Base-by-base conservation (phyloP, 306 rosid genomes). In the Quercus robur region DNA sequence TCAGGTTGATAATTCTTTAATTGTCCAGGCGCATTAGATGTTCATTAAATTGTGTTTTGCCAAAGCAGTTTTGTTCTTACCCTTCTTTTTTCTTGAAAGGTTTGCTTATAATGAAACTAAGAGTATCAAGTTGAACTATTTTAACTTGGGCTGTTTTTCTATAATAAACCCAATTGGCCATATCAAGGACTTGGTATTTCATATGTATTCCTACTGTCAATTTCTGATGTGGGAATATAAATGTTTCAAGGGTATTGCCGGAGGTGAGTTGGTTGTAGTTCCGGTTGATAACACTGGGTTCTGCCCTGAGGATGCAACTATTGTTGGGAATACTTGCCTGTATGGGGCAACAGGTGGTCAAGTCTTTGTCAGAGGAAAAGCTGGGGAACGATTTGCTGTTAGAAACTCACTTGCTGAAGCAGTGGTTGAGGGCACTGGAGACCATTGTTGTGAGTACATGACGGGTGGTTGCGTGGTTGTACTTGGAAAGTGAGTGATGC, bases 301-400 rank as follows among this genome's bases (percentile, higher is more conserved):
- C 84, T 77, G 58, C 81, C 98, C 98, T 0, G 99, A 91, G 91
- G 99, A 95, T 57, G 97, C 99, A 71, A 85, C 99, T 64, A 95
- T 95, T 86, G 97, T 95, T 20, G 99, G 99, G 73, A 95, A 95
- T 78, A 95, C 99, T 71, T 95, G 99, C 87, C 86, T 95, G 91
- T 95, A 95, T 82, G 99, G 99, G 77, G 99, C 99, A 58, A 95
- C 99, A 41, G 99, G 99, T 54, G 99, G 99, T 13, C 99, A 93
- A 83, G 81, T 95, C 83, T 95, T 95, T 86, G 88, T 91, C 57
- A 89, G 95, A 88, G 99, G 99, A 80, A 93, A 84, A 85, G 99
- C 99, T 31, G 99, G 99, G 71, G 99, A 95, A 83, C 85, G 98
- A 85, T 95, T 95, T 86, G 98, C 99, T 38, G 98, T 93, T 73